A percentile compares a stretch with the other conserved stretches of the same genome.
Conservation (phyloP, 176 grass and related monocot species). For the Carex pumila region DNA sequence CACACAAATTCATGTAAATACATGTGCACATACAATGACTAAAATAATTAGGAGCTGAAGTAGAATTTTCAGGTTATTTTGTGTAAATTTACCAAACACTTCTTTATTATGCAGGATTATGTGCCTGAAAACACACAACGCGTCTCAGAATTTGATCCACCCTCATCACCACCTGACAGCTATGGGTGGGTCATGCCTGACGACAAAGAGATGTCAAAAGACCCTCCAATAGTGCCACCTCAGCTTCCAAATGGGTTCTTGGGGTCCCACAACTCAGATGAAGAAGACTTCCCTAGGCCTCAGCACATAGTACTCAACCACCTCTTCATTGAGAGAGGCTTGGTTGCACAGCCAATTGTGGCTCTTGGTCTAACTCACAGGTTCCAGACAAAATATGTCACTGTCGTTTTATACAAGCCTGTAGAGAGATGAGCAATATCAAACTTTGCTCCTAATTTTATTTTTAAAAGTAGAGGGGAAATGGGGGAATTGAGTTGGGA, state of each 20-base stretch:
- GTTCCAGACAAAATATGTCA: constrained; percentile 93
- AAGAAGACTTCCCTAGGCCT: constrained; percentile 57
- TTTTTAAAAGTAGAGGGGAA: background rate
- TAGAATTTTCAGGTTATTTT: background rate
- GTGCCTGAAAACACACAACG: constrained; percentile 86
- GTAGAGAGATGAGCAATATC: constrained; percentile 27
- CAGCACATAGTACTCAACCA: constrained; percentile 93
- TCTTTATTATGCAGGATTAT: constrained; percentile 56
- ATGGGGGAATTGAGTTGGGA: background rate
- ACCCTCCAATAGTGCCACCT: constrained; percentile 70
- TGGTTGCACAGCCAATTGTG: constrained; percentile 59
- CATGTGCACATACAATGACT: background rate
- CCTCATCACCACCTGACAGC: constrained; percentile 68
- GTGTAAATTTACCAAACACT: background rate
- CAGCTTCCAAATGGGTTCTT: constrained; percentile 72
- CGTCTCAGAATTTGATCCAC: constrained; percentile 67
- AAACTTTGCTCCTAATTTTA: background rate
- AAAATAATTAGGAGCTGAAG: background rate
- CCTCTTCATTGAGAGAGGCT: constrained; percentile 92
- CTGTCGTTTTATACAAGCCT: constrained; percentile 87
- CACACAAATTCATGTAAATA: background rate
- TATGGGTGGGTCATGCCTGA: constrained; percentile 63
- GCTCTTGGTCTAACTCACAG: constrained; percentile 90
- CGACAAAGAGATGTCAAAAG: constrained; percentile 87
- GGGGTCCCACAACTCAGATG: constrained; percentile 46